Evolutionary conservation across 306 rosid genomes (phyloP).

Genomic region (Ziziphus jujuba): DNA sequence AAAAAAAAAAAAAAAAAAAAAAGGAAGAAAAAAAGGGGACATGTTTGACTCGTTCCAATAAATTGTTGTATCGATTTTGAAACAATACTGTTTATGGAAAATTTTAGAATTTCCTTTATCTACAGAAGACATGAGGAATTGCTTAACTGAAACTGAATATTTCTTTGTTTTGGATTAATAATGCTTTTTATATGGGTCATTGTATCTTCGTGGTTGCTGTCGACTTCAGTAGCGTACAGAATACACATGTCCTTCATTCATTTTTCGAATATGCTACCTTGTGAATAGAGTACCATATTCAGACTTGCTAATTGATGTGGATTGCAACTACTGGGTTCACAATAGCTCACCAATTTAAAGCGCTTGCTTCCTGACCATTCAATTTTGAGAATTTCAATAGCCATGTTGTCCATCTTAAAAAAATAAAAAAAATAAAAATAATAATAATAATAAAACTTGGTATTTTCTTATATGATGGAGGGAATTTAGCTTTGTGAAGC

Average conservation of each 20-base stretch:
- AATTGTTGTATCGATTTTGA: not conserved
- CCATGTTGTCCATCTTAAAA: not conserved
- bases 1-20: no score
- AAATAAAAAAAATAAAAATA: not conserved
- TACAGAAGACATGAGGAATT: not conserved
- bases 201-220: not conserved
- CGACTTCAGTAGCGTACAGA: not conserved
- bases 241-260: not conserved
- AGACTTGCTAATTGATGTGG: no score
- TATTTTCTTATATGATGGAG: not conserved
- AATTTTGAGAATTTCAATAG: no score
- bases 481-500: not conserved
- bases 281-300: no score
- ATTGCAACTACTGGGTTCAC: no score
- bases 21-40: no score
- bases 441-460: no score
- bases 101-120: conserved; percentile 6
- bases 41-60: not conserved
- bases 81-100: not conserved
- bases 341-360: no score
- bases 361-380: no score
- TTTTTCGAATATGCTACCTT: not conserved
- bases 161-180: not conserved
- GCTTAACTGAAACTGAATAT: conserved; percentile 3
- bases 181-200: not conserved